Conservation (phyloP, 192 early-diverging fungal genomes). For the Allomyces macrogynus region DNA sequence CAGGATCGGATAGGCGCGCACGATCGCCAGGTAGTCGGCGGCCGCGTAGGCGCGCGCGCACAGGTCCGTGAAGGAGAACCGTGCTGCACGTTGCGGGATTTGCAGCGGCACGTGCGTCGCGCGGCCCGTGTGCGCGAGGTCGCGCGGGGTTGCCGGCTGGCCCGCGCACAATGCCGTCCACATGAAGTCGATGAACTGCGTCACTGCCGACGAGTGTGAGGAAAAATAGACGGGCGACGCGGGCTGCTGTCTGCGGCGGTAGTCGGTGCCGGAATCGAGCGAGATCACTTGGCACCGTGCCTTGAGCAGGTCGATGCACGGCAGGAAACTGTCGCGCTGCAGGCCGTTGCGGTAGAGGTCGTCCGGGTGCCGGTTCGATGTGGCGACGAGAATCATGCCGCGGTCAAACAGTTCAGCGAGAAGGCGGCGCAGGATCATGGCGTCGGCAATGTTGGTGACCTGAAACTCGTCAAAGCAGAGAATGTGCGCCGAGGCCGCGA, state of each 20-base stretch:
- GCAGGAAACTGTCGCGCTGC: slow-evolving; percentile 77
- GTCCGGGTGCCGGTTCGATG: slow-evolving; percentile 79
- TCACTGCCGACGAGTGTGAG: slow-evolving; percentile 32
- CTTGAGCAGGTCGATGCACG: slow-evolving; percentile 74
- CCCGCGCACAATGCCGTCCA: slow-evolving; percentile 6
- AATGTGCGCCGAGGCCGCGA: slow-evolving; percentile 61
- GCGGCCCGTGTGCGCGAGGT: not conserved
- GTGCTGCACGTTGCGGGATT: slow-evolving; percentile 25
- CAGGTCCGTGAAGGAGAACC: slow-evolving; percentile 54
- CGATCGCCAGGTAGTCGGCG: slow-evolving; percentile 76
- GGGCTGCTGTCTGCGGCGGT: slow-evolving; percentile 45
- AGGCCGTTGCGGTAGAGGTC: slow-evolving; percentile 93
- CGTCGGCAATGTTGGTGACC: slow-evolving; percentile 94
- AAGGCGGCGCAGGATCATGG: slow-evolving; percentile 73
- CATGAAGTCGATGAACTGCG: slow-evolving; percentile 20
- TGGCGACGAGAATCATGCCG: slow-evolving; percentile 78
- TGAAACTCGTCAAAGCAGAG: slow-evolving; percentile 95
- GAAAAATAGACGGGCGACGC: slow-evolving; percentile 45
- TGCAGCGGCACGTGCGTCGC: not conserved
- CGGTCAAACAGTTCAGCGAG: slow-evolving; percentile 59
- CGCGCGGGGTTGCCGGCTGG: not conserved
- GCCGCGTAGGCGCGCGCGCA: slow-evolving; percentile 58
- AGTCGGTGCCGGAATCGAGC: slow-evolving; percentile 80
- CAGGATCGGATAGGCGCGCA: slow-evolving; percentile 47
- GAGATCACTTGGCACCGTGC: slow-evolving; percentile 55